These are phyloP conservation scores for Paramecium bursaria DNA, from an alignment of 73 alveolate genomes.

Conservation along the genomic window DNA sequence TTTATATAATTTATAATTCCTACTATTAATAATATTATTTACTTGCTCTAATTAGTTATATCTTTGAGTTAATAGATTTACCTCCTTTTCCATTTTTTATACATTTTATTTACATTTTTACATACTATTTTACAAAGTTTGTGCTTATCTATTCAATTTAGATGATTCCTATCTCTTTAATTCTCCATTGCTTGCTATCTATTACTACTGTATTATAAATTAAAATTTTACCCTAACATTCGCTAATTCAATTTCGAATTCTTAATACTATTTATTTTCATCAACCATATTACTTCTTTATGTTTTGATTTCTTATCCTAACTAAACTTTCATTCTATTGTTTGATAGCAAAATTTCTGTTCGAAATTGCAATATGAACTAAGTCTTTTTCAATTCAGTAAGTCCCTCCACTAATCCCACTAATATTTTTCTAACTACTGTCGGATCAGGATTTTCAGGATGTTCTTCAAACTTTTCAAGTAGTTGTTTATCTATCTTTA, in stretches of 20 bases:
- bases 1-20: conserved; percentile 43
- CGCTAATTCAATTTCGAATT: not conserved
- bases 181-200: conserved; percentile 6
- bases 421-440: not conserved
- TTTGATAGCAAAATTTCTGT: conserved; percentile 51
- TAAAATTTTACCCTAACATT: not conserved
- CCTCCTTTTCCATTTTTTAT: conserved; percentile 24
- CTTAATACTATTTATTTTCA: not conserved
- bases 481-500: too few species aligned
- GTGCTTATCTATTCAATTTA: conserved; percentile 1
- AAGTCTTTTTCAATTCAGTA: conserved; percentile 12
- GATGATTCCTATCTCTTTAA: conserved; percentile 11
- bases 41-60: conserved; percentile 39
- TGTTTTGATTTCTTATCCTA: conserved; percentile 24
- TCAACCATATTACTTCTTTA: conserved; percentile 39
- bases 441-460: conserved; percentile 1
- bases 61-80: conserved; percentile 33
- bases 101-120: conserved; percentile 5
- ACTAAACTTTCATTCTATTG: conserved; percentile 27
- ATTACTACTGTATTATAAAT: not conserved
- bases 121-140: conserved; percentile 6
- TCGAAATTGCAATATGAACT: conserved; percentile 25
- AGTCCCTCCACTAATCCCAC: conserved; percentile 24
- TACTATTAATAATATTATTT: not conserved
- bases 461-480: not conserved